Evolutionary conservation across 371 early-diverging fungal genomes (phyloP), one percentile per base, ranked within the genome.

Genomic region (Haplosporangium sp.): DNA sequence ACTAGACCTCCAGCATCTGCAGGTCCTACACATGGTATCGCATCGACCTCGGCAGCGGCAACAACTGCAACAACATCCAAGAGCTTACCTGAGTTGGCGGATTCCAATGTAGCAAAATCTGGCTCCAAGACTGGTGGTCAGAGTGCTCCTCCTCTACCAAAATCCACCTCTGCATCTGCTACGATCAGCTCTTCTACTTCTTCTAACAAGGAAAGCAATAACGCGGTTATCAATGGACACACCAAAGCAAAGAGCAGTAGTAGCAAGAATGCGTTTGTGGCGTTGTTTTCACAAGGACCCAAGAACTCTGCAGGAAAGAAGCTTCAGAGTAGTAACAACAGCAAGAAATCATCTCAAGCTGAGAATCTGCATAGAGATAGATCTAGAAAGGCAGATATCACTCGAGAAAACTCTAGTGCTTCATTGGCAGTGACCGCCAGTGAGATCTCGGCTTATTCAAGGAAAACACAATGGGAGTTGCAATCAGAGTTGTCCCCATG

Each of bases 391-490:
- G 55, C 39, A 7, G 63, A 63, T 4, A 27, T 71, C 4, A 9
- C 66, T 0, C 48, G 77, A 27, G 72, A 77, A 37, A 72, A 65
- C 59, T 77, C 77, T 50, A 69, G 53, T 15, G 66, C 65, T 15
- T 72, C 72, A 7, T 63, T 72, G 39, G 69, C 69, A 13, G 72
- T 72, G 5, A 72, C 77, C n/a, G 84, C 74, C 8, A 83, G 75
- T 7, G 86, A 87, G 20, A 64, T 85, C 56, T 77, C 67, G 27
- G 68, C 67, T 52, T 82, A 82, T 39, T 74, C 70, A 42, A 64
- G 68, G n/a, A 60, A 44, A 35, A 66, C 72, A 61, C 82, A 55
- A 48, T 67, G 59, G 45, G 65, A 71, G 44, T 68, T 55, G 61
- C 83, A 61, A 34, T 58, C 68, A 48, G 69, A 72, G 38, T 40